A percentile compares a stretch with the other conserved stretches of the same genome.
phyloP scores from a whole-genome alignment of 371 early-diverging fungal species.

The Mortierella sp. region DNA sequence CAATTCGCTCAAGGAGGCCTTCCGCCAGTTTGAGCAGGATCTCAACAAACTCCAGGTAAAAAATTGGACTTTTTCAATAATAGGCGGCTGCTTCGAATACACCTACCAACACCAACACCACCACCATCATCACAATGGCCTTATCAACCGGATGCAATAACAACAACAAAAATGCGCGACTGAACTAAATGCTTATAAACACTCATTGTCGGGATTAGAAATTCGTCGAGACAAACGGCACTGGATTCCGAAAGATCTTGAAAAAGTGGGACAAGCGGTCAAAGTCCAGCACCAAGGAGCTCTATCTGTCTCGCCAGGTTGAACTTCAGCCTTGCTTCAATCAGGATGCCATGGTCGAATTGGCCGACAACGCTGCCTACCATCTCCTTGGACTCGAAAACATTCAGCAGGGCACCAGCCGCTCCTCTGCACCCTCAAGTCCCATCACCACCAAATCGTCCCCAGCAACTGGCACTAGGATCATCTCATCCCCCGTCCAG shows the following conservation, averaged over 20 bases:
- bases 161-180: neutral
- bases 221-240: constrained; percentile 96
- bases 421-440: constrained; percentile 20
- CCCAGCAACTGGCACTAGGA: constrained; percentile 11
- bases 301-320: constrained; percentile 94
- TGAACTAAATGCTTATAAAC: constrained; percentile 7
- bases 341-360: constrained; percentile 88
- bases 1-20: constrained; percentile 86
- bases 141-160: neutral
- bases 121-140: neutral
- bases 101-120: neutral
- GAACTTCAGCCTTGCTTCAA: constrained; percentile 97
- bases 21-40: constrained; percentile 91
- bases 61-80: neutral
- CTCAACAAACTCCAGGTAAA: constrained; percentile 92
- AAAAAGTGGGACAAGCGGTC: constrained; percentile 99
- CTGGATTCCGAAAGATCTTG: constrained; percentile 96
- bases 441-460: constrained; percentile 27
- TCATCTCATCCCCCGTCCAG: constrained; percentile 28
- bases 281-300: constrained; percentile 96
- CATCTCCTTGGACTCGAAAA: constrained; percentile 32
- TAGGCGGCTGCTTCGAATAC: no score
- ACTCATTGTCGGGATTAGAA: constrained; percentile 65
- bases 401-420: constrained; percentile 56
- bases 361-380: constrained; percentile 84